phyloP scores from a whole-genome alignment of 441 rosid species.

The Biscutella laevigata region DNA sequence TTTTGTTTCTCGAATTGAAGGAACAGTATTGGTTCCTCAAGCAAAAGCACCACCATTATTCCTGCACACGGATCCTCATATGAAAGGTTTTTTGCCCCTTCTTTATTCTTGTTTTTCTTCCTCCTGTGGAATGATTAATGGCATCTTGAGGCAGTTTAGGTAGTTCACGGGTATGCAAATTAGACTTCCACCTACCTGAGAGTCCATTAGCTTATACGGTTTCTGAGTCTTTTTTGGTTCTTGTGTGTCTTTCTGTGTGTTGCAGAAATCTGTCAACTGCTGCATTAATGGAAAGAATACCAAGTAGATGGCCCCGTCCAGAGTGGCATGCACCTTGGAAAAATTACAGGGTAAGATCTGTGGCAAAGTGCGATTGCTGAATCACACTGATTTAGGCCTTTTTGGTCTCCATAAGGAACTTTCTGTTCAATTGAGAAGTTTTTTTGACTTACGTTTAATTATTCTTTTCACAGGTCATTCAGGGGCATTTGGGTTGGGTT shows the following conservation, averaged over 20 bases:
- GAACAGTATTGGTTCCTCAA: slow-evolving; percentile 41
- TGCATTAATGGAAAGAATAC: slow-evolving; percentile 89
- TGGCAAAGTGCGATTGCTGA: background rate
- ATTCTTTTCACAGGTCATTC: slow-evolving; percentile 39
- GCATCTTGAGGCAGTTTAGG: background rate
- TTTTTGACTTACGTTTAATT: slow-evolving; percentile 10
- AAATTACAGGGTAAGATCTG: slow-evolving; percentile 70
- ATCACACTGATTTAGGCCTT: slow-evolving; percentile 5
- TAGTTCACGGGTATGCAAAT: background rate
- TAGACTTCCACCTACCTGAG: slow-evolving; percentile 3
- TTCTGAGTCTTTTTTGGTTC: background rate
- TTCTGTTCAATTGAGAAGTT: background rate
- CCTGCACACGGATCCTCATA: slow-evolving; percentile 52
- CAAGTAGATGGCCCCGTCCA: slow-evolving; percentile 98
- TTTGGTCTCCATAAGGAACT: background rate
- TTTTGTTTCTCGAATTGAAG: slow-evolving; percentile 25
- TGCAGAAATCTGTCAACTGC: slow-evolving; percentile 57
- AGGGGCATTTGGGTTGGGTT: slow-evolving; percentile 98
- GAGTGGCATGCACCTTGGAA: slow-evolving; percentile 98
- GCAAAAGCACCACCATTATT: slow-evolving; percentile 56
- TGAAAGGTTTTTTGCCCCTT: slow-evolving; percentile 48
- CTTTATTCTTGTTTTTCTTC: background rate
- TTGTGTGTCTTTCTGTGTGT: slow-evolving; percentile 3
- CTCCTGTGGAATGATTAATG: background rate
- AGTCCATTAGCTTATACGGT: background rate